Percentiles rank a stretch among this genome's conserved stretches.
Evolutionary conservation across 1,139 yeast species (phyloP).

Genomic region (Candida buenavistaensis): DNA sequence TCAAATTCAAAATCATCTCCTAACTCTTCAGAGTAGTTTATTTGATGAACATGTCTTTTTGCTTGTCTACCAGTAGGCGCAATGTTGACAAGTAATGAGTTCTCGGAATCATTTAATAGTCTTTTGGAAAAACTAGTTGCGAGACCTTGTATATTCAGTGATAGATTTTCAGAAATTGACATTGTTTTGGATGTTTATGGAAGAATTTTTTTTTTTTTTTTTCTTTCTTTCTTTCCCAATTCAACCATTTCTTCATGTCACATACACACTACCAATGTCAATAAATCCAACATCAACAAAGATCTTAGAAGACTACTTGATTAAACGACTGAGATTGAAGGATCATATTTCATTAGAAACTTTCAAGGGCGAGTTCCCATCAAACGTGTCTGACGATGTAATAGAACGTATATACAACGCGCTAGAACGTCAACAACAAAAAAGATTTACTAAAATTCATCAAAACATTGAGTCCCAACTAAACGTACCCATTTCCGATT

Average conservation of each 20-base stretch:
- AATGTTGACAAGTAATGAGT: conserved; percentile 56
- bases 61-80: conserved; percentile 78
- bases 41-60: conserved; percentile 69
- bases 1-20: conserved; percentile 68
- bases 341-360: conserved; percentile 9
- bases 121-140: conserved; percentile 59
- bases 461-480: conserved; percentile 20
- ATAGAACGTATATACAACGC: conserved; percentile 18
- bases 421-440: conserved; percentile 21
- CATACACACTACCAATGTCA: conserved; percentile 3
- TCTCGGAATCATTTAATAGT: conserved; percentile 49
- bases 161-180: conserved; percentile 18
- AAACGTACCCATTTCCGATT: conserved; percentile 23
- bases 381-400: conserved; percentile 6
- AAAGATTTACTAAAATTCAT: conserved; percentile 15
- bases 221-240: background rate
- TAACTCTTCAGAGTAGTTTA: conserved; percentile 81
- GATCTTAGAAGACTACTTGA: conserved; percentile 14
- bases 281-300: conserved; percentile 8
- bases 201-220: conserved; percentile 1
- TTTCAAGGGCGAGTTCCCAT: conserved; percentile 14
- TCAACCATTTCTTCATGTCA: no score
- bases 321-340: conserved; percentile 14
- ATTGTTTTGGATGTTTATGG: conserved; percentile 1
- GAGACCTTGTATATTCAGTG: conserved; percentile 69